Evolutionary conservation across 2,329 filamentous ascomycete genomes (phyloP), one percentile per base, ranked within the genome.

Genomic region (Talaromyces rugulosus): DNA sequence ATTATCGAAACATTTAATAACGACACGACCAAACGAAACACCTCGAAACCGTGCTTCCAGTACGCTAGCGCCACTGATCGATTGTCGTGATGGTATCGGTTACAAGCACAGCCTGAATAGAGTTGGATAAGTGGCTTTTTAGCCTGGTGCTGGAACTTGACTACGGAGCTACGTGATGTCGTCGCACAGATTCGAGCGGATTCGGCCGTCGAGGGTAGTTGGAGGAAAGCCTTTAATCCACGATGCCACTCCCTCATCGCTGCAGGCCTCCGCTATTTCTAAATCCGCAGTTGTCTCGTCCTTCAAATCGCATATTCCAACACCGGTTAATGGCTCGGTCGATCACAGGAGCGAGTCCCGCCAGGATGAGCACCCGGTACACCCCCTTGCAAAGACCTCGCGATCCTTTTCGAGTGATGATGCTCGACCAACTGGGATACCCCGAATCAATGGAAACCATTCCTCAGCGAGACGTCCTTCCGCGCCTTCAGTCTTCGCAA

Each of bases 91-190:
- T 73, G 74, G 66, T 68, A 62, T 60, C 60, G 64, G 61, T 63
- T 60, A 58, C 66, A 62, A 64, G 62, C 66, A 59, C 65, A 27
- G 23, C 64, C 65, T 66, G 63, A 66, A 64, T 63, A 63, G 63
- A 55, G 66, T 62, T 68, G 61, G 63, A 71, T 69, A 63, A 63
- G 54, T 47, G 66, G 67, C 70, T 66, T 67, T 65, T 56, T 67
- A 66, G 62, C 68, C 69, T 69, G 67, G 62, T 70, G 63, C 66
- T 66, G 64, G 68, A 65, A 65, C 64, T 64, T 68, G 61, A 62
- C 65, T 56, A 60, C 62, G 60, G 63, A 63, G 66, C 73, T 69
- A 60, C 68, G 73, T 66, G 64, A 78, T 78, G 76, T 69, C 72
- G 65, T 74, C 71, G 66, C 68, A 75, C 69, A 74, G 65, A 66